Conservation (phyloP, 352 stramenopile species). For the Phytophthora aleatoria region DNA sequence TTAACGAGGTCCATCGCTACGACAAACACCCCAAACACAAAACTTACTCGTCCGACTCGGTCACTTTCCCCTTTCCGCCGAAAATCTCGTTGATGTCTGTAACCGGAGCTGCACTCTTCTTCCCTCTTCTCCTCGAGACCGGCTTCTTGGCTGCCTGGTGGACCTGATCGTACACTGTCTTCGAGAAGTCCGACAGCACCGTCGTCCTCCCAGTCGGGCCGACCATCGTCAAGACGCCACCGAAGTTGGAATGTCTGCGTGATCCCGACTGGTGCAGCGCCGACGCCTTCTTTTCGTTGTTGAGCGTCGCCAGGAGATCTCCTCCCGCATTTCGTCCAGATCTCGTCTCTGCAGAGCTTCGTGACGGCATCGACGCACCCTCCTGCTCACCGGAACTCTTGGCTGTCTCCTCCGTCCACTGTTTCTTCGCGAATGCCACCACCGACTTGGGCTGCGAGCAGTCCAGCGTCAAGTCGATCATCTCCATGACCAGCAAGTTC, state of each 20-base stretch:
- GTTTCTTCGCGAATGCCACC: conserved; percentile 58
- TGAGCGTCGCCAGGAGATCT: conserved; percentile 54
- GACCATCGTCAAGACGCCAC: conserved; percentile 83
- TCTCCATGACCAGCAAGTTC: conserved; percentile 91
- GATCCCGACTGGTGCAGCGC: conserved; percentile 40
- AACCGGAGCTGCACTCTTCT: conserved; percentile 50
- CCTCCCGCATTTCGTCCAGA: conserved; percentile 7
- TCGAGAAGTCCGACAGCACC: conserved; percentile 78
- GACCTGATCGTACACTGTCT: conserved; percentile 71
- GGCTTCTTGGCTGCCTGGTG: conserved; percentile 76
- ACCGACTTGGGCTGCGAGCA: conserved; percentile 74
- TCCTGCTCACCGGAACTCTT: neutral
- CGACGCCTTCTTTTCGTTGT: conserved; percentile 57
- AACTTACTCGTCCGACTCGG: conserved; percentile 61
- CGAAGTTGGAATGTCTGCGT: conserved; percentile 87
- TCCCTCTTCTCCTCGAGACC: conserved; percentile 43
- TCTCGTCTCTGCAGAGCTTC: neutral
- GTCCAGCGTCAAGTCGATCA: conserved; percentile 81
- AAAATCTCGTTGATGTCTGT: conserved; percentile 84
- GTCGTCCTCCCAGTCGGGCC: conserved; percentile 66
- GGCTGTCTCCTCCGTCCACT: conserved; percentile 9
- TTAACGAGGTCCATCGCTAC: neutral
- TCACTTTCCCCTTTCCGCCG: conserved; percentile 63
- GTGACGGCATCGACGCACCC: neutral
- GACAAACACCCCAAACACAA: neutral